phyloP scores from a whole-genome alignment of 106 monocot species.

The Apostasia ramifera region DNA sequence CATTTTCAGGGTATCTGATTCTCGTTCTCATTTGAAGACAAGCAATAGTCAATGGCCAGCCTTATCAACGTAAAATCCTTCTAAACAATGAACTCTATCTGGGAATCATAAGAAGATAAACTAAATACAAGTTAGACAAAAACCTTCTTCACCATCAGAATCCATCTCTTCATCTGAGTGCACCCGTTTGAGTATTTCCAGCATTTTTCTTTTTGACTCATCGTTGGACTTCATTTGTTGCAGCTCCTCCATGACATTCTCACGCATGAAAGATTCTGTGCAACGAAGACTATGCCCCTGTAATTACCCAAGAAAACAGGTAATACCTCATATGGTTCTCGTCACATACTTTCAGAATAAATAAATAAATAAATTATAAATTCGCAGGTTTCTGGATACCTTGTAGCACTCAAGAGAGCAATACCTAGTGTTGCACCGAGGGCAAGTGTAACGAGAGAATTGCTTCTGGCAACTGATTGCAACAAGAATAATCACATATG shows the following conservation, averaged over 20 bases:
- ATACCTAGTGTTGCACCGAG: conserved; percentile 80
- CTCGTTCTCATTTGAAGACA: too few species aligned
- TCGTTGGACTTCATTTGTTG: conserved; percentile 56
- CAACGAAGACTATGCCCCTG: conserved; percentile 73
- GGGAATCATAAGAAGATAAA: neutral
- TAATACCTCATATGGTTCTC: neutral
- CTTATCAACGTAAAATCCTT: neutral
- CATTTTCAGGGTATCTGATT: too few species aligned
- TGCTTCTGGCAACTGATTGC: conserved; percentile 83
- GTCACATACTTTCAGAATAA: neutral
- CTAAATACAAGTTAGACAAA: neutral
- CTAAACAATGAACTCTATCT: neutral
- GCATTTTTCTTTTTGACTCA: conserved; percentile 71
- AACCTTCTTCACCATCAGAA: conserved; percentile 32
- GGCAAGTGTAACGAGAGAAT: conserved; percentile 91
- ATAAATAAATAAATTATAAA: neutral
- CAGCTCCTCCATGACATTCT: conserved; percentile 89
- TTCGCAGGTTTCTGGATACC: conserved; percentile 16
- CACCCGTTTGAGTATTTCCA: conserved; percentile 81
- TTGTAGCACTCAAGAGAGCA: conserved; percentile 97
- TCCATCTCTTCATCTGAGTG: conserved; percentile 67
- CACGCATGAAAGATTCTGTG: conserved; percentile 96
- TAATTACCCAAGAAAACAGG: neutral
- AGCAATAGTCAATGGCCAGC: neutral
- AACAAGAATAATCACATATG: neutral